These are phyloP conservation scores for Echites panduratus DNA, from an alignment of 257 asterid genomes.

Conservation along the genomic window DNA sequence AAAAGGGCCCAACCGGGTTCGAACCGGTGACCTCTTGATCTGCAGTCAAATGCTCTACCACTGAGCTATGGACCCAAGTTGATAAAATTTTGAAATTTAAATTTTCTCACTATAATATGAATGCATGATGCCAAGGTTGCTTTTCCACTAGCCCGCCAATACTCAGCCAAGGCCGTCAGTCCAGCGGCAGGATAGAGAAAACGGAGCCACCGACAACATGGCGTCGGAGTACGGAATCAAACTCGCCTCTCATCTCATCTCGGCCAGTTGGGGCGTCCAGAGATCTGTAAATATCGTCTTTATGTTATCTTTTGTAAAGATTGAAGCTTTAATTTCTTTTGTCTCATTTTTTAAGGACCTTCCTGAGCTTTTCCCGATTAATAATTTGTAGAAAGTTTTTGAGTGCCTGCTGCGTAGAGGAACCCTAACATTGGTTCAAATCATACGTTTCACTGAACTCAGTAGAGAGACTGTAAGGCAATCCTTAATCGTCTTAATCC, in stretches of 20 bases:
- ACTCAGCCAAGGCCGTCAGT: not conserved
- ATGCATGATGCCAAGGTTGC: no score
- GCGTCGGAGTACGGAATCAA: constrained; percentile 55
- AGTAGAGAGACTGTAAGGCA: constrained; percentile 47
- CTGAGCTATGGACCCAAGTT: constrained; percentile 31
- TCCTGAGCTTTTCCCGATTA: not conserved
- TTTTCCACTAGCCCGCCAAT: no score
- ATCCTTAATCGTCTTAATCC: constrained; percentile 72
- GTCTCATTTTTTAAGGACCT: not conserved
- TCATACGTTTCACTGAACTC: constrained; percentile 54
- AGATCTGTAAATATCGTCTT: constrained; percentile 39
- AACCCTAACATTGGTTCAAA: constrained; percentile 44
- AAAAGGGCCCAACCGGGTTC: constrained; percentile 32
- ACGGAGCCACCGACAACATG: constrained; percentile 35
- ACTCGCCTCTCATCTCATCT: constrained; percentile 55
- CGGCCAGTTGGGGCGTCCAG: constrained; percentile 58
- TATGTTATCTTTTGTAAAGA: not conserved
- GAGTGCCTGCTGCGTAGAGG: constrained; percentile 73
- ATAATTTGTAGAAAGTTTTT: constrained; percentile 59
- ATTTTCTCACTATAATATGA: no score
- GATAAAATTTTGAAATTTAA: no score
- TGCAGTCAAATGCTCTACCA: constrained; percentile 30
- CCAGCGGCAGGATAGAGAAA: constrained; percentile 2
- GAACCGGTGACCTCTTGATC: constrained; percentile 29
- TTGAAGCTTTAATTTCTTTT: not conserved